Percentiles rank a stretch among this genome's conserved stretches.
phyloP scores from a whole-genome alignment of 2,329 filamentous ascomycete species.

The Pseudogymnoascus sp. region DNA sequence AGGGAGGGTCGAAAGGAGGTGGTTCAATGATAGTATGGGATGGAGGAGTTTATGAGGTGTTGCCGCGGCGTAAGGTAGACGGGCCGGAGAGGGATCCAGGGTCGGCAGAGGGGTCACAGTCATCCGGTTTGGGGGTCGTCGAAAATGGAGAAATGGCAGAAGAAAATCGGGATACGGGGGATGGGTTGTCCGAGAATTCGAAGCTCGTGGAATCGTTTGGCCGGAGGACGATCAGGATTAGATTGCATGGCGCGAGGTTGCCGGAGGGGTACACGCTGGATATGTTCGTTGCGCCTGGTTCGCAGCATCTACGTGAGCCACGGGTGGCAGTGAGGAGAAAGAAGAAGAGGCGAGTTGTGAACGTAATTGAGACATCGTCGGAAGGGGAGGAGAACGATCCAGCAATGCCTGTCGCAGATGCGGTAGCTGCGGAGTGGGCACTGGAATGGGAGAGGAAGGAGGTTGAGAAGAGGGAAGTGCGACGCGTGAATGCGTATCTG shows the following conservation, averaged over 20 bases:
- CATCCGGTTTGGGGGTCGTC: conserved; percentile 17
- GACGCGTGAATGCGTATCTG: conserved; percentile 56
- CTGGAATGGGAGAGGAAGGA: conserved; percentile 38
- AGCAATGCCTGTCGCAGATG: background rate
- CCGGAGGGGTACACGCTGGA: conserved; percentile 47
- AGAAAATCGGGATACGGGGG: conserved; percentile 12
- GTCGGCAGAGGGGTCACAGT: conserved; percentile 21
- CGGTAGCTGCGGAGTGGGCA: conserved; percentile 24
- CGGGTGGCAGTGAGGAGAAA: conserved; percentile 22
- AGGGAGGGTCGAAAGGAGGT: conserved; percentile 46
- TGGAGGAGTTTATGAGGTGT: conserved; percentile 49
- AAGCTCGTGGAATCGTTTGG: conserved; percentile 47
- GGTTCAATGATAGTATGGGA: conserved; percentile 58
- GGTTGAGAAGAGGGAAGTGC: conserved; percentile 46
- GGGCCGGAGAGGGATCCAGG: conserved; percentile 28
- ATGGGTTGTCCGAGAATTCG: conserved; percentile 33
- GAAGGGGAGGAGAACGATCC: conserved; percentile 12
- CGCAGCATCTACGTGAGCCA: conserved; percentile 32
- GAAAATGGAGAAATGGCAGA: conserved; percentile 25
- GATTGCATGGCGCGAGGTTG: conserved; percentile 46
- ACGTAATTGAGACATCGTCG: conserved; percentile 8
- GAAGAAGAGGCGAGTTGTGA: conserved; percentile 22
- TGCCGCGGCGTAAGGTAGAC: conserved; percentile 37
- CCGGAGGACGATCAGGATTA: conserved; percentile 49
- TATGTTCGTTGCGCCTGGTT: conserved; percentile 42